Percentiles rank a stretch among this genome's conserved stretches.
phyloP scores from a whole-genome alignment of 1,284 basidiomycete species.

The Melanopsichium pennsylvanicum region DNA sequence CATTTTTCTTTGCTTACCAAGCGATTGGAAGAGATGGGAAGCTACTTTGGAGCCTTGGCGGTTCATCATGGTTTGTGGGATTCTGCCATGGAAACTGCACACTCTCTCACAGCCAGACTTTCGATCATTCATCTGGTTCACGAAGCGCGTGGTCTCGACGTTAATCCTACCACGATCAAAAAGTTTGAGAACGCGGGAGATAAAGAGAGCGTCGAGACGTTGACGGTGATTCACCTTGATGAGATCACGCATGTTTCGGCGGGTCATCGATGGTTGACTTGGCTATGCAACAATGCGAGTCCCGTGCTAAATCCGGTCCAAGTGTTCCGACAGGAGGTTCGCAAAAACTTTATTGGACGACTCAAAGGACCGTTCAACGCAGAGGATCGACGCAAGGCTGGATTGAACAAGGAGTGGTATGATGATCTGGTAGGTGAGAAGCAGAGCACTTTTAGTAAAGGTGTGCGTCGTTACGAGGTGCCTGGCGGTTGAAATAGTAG shows the following conservation, averaged over 20 bases:
- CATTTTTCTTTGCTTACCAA: slow-evolving; percentile 69
- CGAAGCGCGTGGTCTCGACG: slow-evolving; percentile 85
- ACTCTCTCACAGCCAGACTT: slow-evolving; percentile 77
- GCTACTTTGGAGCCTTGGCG: slow-evolving; percentile 74
- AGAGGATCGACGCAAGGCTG: slow-evolving; percentile 76
- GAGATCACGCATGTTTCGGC: slow-evolving; percentile 82
- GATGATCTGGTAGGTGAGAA: slow-evolving; percentile 73
- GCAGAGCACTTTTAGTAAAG: slow-evolving; percentile 22
- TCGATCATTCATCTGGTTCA: slow-evolving; percentile 90
- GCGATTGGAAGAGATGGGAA: slow-evolving; percentile 71
- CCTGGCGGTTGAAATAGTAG: slow-evolving; percentile 31
- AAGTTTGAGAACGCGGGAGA: slow-evolving; percentile 78
- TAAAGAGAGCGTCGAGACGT: slow-evolving; percentile 72
- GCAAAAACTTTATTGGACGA: slow-evolving; percentile 77
- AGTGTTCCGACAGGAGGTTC: slow-evolving; percentile 79
- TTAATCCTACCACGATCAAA: slow-evolving; percentile 79
- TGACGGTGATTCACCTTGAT: slow-evolving; percentile 69
- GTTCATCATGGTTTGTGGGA: slow-evolving; percentile 75
- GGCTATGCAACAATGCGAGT: slow-evolving; percentile 72
- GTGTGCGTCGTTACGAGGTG: slow-evolving; percentile 47
- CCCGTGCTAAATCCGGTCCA: slow-evolving; percentile 74
- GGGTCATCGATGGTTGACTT: slow-evolving; percentile 84
- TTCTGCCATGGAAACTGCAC: slow-evolving; percentile 76
- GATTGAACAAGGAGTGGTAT: slow-evolving; percentile 65
- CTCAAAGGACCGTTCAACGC: slow-evolving; percentile 86